Base-by-base conservation (phyloP, 2,329 filamentous ascomycete species). In the Arthrobotrys musiformis region DNA sequence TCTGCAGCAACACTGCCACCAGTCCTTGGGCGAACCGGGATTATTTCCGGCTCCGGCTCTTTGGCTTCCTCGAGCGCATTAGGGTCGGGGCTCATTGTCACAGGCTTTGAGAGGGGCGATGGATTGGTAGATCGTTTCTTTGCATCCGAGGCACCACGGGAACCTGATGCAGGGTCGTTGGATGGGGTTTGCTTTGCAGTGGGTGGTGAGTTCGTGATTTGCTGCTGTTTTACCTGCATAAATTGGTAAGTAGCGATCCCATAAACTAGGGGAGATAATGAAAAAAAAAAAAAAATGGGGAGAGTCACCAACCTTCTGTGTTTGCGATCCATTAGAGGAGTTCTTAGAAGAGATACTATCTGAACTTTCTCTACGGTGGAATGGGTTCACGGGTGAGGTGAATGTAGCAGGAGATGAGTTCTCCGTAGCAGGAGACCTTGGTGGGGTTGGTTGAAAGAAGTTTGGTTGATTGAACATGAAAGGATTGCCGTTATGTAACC, bases 61-160 rank as follows among this genome's bases (percentile, higher is more conserved):
- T 79, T 70, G 28, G 13, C 17, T 19, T 52, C 56, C 30, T 79
- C 68, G 19, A 66, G 79, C 15, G 54, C 70, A 52, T 79, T 72
- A 13, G 77, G 54, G 26, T 88, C 89, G 80, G 85, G 84, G 79
- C 86, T 87, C 87, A 90, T 90, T 46, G 86, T 88, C 81, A 88
- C 86, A 80, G 91, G 90, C 83, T 90, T 90, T 5, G 92, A 93
- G 61, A 94, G 86, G 69, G 92, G 91, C 56, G 92, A 93, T 3
- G 91, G 90, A 81, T 87, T 91, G 78, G 85, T 86, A 61, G 87
- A 84, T 82, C 91, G 88, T 84, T 92, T 93, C 69, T 85, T 85
- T 73, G 88, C 88, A 85, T 92, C 90, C 81, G 89, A 85, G 70
- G 89, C 89, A 24, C 52, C 37, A 58, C 72, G 64, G 26, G 64